Percentiles rank a stretch among this genome's conserved stretches.
These are phyloP conservation scores for Candida quercuum DNA, from an alignment of 805 yeast species.

Conservation along the genomic window DNA sequence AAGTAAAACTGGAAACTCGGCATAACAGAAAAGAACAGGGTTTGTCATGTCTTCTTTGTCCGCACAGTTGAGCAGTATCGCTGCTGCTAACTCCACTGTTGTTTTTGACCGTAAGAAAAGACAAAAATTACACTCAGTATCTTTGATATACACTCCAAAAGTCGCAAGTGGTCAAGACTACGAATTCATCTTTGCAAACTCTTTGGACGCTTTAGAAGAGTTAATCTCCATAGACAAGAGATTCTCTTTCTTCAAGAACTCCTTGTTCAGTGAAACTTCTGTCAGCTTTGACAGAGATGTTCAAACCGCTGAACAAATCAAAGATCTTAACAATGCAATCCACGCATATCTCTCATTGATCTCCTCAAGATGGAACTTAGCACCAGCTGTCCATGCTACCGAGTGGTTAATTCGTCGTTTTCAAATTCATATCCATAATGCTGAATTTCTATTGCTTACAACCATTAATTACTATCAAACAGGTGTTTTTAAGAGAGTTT, in stretches of 20 bases:
- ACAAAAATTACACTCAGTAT: conserved; percentile 82
- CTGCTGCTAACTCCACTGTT: conserved; percentile 58
- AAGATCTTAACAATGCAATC: conserved; percentile 69
- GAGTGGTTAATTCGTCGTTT: conserved; percentile 96
- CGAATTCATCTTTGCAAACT: conserved; percentile 68
- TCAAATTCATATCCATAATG: conserved; percentile 74
- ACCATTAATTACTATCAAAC: conserved; percentile 76
- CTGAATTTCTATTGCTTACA: conserved; percentile 67
- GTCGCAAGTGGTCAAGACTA: conserved; percentile 94
- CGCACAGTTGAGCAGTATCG: conserved; percentile 72
- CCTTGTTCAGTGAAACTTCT: conserved; percentile 82
- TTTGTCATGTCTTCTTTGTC: conserved; percentile 72
- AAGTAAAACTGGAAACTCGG: neutral
- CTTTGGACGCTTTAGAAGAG: conserved; percentile 72
- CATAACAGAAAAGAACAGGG: no score
- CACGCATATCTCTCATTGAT: conserved; percentile 66
- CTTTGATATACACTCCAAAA: conserved; percentile 79
- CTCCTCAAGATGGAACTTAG: conserved; percentile 70
- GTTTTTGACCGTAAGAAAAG: conserved; percentile 83
- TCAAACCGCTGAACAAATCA: conserved; percentile 72
- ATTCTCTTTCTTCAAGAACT: conserved; percentile 60
- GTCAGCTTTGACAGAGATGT: conserved; percentile 75
- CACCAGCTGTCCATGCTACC: conserved; percentile 73
- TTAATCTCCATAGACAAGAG: conserved; percentile 68
- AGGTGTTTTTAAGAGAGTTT: conserved; percentile 68